These are phyloP conservation scores for Geotrichum aggregatum DNA, from an alignment of 1,139 yeast genomes.

Conservation along the genomic window DNA sequence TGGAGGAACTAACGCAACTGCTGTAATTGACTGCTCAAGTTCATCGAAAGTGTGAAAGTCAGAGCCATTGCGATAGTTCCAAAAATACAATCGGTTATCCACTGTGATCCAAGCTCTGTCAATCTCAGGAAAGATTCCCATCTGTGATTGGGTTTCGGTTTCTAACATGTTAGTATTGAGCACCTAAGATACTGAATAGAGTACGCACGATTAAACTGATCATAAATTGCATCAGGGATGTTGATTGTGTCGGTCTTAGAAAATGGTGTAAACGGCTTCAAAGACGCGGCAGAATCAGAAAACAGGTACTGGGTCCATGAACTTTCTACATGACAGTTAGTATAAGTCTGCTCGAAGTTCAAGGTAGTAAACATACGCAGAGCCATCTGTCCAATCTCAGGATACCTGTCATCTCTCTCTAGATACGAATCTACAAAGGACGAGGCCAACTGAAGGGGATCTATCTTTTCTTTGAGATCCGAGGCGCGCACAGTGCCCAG, in stretches of 20 bases:
- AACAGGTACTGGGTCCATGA: conserved; percentile 30
- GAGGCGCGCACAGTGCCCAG: conserved; percentile 18
- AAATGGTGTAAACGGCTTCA: conserved; percentile 62
- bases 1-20: conserved; percentile 75
- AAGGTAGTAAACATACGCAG: conserved; percentile 28
- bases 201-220: conserved; percentile 52
- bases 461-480: conserved; percentile 17
- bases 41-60: conserved; percentile 82
- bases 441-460: conserved; percentile 38
- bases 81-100: conserved; percentile 75
- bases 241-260: conserved; percentile 63
- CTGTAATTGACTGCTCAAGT: conserved; percentile 68
- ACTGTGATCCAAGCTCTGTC: conserved; percentile 84
- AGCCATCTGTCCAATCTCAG: conserved; percentile 39
- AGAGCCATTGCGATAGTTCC: conserved; percentile 68
- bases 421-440: conserved; percentile 38
- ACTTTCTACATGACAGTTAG: conserved; percentile 25
- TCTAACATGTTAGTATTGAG: conserved; percentile 33
- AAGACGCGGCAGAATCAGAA: conserved; percentile 25
- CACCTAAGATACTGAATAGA: not conserved
- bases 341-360: not conserved
- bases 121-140: conserved; percentile 81
- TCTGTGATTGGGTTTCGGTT: conserved; percentile 63
- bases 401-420: conserved; percentile 38
- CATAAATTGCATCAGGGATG: conserved; percentile 79